These are phyloP conservation scores for Diaporthe caulivora DNA, from an alignment of 2,329 filamentous ascomycete species.

Conservation along the genomic window DNA sequence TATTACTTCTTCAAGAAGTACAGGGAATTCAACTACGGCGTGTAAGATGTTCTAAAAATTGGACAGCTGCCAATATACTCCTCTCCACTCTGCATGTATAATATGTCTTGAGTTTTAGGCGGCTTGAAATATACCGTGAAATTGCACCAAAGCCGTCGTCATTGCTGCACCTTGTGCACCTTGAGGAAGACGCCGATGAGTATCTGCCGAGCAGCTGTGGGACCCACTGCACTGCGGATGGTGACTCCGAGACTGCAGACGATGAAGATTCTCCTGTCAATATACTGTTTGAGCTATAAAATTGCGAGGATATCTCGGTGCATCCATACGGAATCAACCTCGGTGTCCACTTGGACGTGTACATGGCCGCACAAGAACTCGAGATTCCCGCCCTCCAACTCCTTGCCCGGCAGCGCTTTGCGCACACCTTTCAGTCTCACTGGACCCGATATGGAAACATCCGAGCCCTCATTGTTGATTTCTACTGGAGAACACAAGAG, in stretches of 20 bases:
- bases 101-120: neutral
- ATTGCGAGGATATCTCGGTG: neutral
- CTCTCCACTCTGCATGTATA: constrained; percentile 1
- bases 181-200: neutral
- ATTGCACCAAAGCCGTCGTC: neutral
- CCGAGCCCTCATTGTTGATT: neutral
- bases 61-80: neutral
- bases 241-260: neutral
- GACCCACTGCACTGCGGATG: no score
- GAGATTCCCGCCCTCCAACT: constrained; percentile 4
- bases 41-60: constrained; percentile 42
- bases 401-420: neutral
- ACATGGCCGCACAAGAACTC: neutral
- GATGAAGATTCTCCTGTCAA: neutral
- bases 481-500: neutral
- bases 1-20: constrained; percentile 58
- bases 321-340: constrained; percentile 2
- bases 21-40: constrained; percentile 55
- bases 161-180: neutral
- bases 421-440: neutral
- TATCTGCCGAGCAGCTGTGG: neutral
- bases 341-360: neutral
- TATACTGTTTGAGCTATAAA: neutral
- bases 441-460: neutral
- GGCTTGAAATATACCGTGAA: neutral